Base-by-base conservation (phyloP, 352 stramenopile species). In the Globisporangium ultimum region DNA sequence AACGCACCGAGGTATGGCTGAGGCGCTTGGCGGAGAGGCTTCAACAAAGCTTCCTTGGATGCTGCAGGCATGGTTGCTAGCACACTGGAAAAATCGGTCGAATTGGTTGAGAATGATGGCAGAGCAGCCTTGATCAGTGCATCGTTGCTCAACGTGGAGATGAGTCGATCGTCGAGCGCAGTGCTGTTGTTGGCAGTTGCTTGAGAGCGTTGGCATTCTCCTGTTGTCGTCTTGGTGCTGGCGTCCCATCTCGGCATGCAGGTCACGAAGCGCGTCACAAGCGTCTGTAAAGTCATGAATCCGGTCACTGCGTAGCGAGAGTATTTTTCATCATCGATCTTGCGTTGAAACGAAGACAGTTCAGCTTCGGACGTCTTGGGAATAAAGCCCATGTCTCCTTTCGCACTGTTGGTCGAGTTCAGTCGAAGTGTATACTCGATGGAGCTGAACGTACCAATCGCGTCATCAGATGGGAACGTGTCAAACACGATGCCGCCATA, bases 361-460 rank as follows among this genome's bases (percentile, higher is more conserved):
- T n/a, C n/a, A n/a, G n/a, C n/a, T n/a, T n/a, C n/a, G n/a, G n/a
- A n/a, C n/a, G n/a, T n/a, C n/a, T n/a, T n/a, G n/a, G n/a, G n/a
- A n/a, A n/a, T n/a, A n/a, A n/a, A n/a, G n/a, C n/a, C n/a, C n/a
- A n/a, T n/a, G n/a, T n/a, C n/a, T n/a, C n/a, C n/a, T n/a, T n/a
- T n/a, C n/a, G n/a, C n/a, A n/a, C n/a, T 8, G 83, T 66, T 32
- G 36, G n/a, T 38, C 13, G 81, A 74, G 55, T 89, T 91, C 61
- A 91, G 69, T 7, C 81, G 77, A 18, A 91, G 48, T 5, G 78
- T 80, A 61, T 87, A 89, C 43, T 89, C 77, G 53, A 89, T 76
- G 0, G 70, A 76, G 6, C 59, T 45, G 43, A 68, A 80, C 20
- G 53, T 66, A 5, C 81, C 81, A n/a, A 91, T 81, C 2, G 63